phyloP scores from a whole-genome alignment of 495 filamentous ascomycete genomes.

The Extremus antarcticus region DNA sequence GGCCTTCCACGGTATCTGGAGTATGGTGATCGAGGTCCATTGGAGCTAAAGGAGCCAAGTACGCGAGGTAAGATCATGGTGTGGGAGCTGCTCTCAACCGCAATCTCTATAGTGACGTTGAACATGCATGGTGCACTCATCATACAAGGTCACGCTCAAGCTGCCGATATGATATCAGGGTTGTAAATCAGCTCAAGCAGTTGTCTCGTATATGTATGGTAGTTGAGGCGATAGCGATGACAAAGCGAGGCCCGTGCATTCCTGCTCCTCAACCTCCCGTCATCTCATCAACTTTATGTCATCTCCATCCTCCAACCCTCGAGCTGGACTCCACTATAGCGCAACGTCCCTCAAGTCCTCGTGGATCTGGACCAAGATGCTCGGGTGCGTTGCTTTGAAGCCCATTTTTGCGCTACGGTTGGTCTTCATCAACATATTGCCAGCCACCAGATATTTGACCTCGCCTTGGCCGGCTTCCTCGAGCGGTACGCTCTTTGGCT shows the following conservation, averaged over 20 bases:
- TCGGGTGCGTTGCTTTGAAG: background rate
- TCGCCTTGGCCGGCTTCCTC: background rate
- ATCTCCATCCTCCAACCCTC: background rate
- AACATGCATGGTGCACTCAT: background rate
- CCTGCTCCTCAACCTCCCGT: too few relatives aligned
- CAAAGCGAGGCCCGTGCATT: background rate
- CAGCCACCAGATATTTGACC: background rate
- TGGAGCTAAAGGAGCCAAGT: background rate
- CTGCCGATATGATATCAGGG: background rate
- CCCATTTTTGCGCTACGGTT: background rate
- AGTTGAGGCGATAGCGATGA: background rate
- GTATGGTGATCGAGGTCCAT: too few relatives aligned
- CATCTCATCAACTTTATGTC: too few relatives aligned
- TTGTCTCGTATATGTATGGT: too few relatives aligned
- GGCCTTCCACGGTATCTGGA: background rate
- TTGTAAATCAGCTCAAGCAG: too few relatives aligned
- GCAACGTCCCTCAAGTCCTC: background rate
- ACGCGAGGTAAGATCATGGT: background rate
- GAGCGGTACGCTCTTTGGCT: background rate
- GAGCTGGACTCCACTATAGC: background rate
- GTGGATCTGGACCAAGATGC: background rate
- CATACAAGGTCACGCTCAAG: background rate
- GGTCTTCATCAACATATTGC: background rate
- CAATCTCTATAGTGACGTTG: background rate
- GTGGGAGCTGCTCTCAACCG: background rate